Base-by-base conservation (phyloP, 2,329 filamentous ascomycete species). In the Teratosphaeriaceae sp. region DNA sequence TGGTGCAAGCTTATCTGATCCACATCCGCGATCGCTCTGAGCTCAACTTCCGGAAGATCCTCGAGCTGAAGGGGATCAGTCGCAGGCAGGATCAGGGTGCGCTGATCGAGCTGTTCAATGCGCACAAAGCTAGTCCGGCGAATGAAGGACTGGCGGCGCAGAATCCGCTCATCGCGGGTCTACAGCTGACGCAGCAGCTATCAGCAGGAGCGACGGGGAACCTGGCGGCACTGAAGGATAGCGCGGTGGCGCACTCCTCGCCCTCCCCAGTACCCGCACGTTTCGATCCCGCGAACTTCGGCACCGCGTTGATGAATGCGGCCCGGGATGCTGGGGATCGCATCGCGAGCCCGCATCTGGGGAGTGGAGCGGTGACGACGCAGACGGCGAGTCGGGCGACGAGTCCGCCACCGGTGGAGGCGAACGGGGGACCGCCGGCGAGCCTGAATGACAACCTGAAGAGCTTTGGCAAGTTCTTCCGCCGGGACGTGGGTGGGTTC, bases 1-100 rank as follows among this genome's bases (percentile, higher is more conserved):
- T 98, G 3, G 89, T 98, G 0, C 90, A 97, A 68, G 92, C 92
- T 24, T 98, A 98, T 63, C 80, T 98, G 24, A 94, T 97, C 64
- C 92, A 97, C 67, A 92, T 98, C 52, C 88, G 80, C 53, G 92
- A 98, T 71, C 82, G 85, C 43, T 94, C 85, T 50, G 92, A 97
- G 62, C 78, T 80, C 57, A 98, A 98, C 67, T 98, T 98, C 76
- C 82, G 82, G 61, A 97, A 96, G 68, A 85, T 98, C 46, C 79
- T 98, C 35, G 92, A 98, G 39, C 76, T 98, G 50, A 98, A 98
- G 65, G 92, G 92, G 36, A 84, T 98, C 46, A 79, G 84, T 42
- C 70, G 70, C 49, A 90, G 88, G 60, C 73, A 78, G 47, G 92
- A 98, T 48, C 86, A 96, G 58, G 69, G 76, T 2, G 80, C 87